Evolutionary conservation across 2,329 filamentous ascomycete genomes (phyloP), one percentile per base, ranked within the genome.

Genomic region (Chaetomium olivaceum): DNA sequence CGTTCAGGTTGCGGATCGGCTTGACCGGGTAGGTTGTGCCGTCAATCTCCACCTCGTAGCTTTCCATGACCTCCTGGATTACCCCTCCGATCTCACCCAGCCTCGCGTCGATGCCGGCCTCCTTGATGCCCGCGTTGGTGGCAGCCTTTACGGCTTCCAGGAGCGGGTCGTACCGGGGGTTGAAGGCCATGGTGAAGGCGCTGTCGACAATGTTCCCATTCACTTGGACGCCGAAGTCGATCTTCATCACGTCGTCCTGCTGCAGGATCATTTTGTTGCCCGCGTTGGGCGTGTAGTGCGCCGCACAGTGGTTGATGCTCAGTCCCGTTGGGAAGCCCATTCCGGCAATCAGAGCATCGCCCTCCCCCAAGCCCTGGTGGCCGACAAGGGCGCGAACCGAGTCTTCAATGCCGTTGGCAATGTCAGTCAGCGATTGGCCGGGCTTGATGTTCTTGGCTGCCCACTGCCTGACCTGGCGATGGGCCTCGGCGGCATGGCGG

Each of bases 1-100:
- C 93, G 74, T 91, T 94, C 67, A 96, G 82, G 80, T 95, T 95
- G 70, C 91, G 89, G 75, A 96, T 94, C 70, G 89, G 85, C 81
- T 95, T 96, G 77, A 96, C 85, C 0, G 90, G 92, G 74, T 91
- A 87, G 14, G 88, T 92, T 50, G 85, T 87, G 68, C 92, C 92
- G 76, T 90, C 87, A 70, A 96, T 86, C 77, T 95, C 91, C 59
- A 94, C 86, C 80, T 96, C 92, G 78, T 94, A 95, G 77, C 91
- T 93, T 80, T 96, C 93, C 92, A 96, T 96, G 31, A 90, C 87
- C 79, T 96, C 92, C 79, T 96, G 93, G 72, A 96, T 94, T 21
- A 87, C 84, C 11, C 86, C 90, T 67, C 93, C 91, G 69, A 96
- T 91, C 73, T 96, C 92, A 69, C 90, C 89, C 73, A 97, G 89